Conservation (phyloP, 1,284 basidiomycete genomes). For the Apiotrichum gracile region DNA sequence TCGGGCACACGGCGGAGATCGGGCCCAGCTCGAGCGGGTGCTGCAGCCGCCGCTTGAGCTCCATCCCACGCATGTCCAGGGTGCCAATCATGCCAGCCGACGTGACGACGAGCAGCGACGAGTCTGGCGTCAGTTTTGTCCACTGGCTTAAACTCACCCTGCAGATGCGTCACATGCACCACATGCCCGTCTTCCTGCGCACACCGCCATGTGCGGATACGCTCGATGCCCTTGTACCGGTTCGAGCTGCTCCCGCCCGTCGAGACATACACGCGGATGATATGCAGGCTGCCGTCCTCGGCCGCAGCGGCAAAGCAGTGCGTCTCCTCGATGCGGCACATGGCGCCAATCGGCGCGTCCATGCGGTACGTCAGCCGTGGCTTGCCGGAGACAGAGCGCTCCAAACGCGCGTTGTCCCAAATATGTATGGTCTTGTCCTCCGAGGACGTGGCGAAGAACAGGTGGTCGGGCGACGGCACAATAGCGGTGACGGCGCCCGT, state of each 20-base stretch:
- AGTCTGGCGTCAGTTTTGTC: slow-evolving; percentile 25
- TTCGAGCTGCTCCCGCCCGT: slow-evolving; percentile 54
- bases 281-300: slow-evolving; percentile 76
- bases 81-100: slow-evolving; percentile 69
- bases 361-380: slow-evolving; percentile 38
- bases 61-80: slow-evolving; percentile 84
- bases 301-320: slow-evolving; percentile 85
- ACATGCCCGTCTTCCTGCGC: slow-evolving; percentile 27
- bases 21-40: slow-evolving; percentile 82
- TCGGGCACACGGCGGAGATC: slow-evolving; percentile 74
- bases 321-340: slow-evolving; percentile 74
- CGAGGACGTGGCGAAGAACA: slow-evolving; percentile 87
- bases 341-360: slow-evolving; percentile 65
- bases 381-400: slow-evolving; percentile 59
- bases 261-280: slow-evolving; percentile 71
- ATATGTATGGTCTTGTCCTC: slow-evolving; percentile 77
- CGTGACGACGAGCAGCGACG: slow-evolving; percentile 70
- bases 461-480: slow-evolving; percentile 84
- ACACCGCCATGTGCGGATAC: slow-evolving; percentile 49
- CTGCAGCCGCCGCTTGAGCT: slow-evolving; percentile 64
- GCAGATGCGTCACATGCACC: slow-evolving; percentile 28
- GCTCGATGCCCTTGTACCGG: slow-evolving; percentile 64
- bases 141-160: slow-evolving; percentile 21
- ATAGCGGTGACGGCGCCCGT: slow-evolving; percentile 71
- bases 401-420: slow-evolving; percentile 73